These are phyloP conservation scores for Tolypocladium sp. DNA, from an alignment of 2,329 filamentous ascomycete genomes.

Conservation along the genomic window DNA sequence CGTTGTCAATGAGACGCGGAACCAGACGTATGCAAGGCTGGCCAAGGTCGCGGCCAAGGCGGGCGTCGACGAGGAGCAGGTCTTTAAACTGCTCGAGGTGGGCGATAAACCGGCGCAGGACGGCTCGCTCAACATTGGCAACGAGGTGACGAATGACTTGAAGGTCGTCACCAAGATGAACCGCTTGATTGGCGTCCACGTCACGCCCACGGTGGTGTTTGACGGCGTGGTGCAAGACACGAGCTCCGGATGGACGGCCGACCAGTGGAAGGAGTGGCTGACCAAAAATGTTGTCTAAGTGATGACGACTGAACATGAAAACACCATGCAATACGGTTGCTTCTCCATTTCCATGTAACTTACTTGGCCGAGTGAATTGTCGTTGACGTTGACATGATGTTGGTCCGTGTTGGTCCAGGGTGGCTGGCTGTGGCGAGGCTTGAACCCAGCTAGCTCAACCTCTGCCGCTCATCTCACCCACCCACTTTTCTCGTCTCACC, in stretches of 20 bases:
- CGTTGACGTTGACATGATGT: background rate
- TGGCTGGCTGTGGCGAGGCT: background rate
- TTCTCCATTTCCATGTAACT: background rate
- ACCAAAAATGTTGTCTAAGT: slow-evolving; percentile 43
- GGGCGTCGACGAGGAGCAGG: slow-evolving; percentile 59
- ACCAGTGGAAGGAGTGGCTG: slow-evolving; percentile 84
- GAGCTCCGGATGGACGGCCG: slow-evolving; percentile 65
- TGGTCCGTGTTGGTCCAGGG: background rate
- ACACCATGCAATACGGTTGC: background rate
- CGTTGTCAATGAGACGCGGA: slow-evolving; percentile 76
- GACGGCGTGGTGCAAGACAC: slow-evolving; percentile 79
- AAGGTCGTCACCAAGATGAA: slow-evolving; percentile 78
- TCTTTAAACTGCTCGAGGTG: slow-evolving; percentile 63
- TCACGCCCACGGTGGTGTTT: slow-evolving; percentile 84
- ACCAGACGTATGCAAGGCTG: slow-evolving; percentile 72
- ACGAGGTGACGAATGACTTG: slow-evolving; percentile 74
- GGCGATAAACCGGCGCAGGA: slow-evolving; percentile 56
- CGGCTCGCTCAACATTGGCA: slow-evolving; percentile 67
- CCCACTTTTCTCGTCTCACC: background rate
- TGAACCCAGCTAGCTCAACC: too few relatives aligned
- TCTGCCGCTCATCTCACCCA: background rate
- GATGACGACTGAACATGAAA: background rate
- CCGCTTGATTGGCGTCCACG: slow-evolving; percentile 73
- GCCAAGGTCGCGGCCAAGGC: slow-evolving; percentile 62
- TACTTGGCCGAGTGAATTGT: too few relatives aligned